Evolutionary conservation across 441 rosid genomes (phyloP), one percentile per base, ranked within the genome.

Genomic region (Metrosideros polymorpha): DNA sequence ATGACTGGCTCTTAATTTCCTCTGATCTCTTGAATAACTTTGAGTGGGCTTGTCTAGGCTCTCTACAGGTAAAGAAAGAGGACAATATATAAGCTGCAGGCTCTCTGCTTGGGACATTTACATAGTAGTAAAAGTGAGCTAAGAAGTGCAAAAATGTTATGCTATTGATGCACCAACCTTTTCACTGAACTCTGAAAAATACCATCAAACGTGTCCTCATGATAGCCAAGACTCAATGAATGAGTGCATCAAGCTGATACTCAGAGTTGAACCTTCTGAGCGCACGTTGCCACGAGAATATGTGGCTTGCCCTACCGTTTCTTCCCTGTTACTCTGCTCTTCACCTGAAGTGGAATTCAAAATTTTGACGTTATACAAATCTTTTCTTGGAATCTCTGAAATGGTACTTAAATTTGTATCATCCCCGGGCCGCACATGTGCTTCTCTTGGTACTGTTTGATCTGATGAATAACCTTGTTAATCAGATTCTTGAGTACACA

Each of bases 11-110:
- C 85, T 83, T 89, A 51, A 86, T 75, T 86, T 89, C 88, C 59
- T 88, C 91, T 39, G 89, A 77, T 88, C 89, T 92, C 85, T 87
- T 88, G 82, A 92, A 91, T 86, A 86, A 84, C 49, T 89, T 92
- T 24, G 94, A 93, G 84, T 83, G 52, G 57, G 89, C 85, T 49
- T 61, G 86, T 90, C 91, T 91, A 25, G 90, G 79, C 85, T 91
- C 93, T 86, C 88, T 93, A 82, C 88, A 89, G 84, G 90, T 90
- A 84, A 17, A 61, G 75, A 15, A 82, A 82, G 87, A 79, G 79
- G 82, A 88, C 84, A 84, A 84, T 82, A 87, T 90, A 77, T 77
- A 61, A 57, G 57, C 85, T 43, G 84, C 88, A 83, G 86, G 87
- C 86, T 87, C 87, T 87, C 95, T 93, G 89, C 86, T 91, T 45